Evolutionary conservation across 1,284 basidiomycete species (phyloP).

Genomic region (Apiotrichum domesticum): DNA sequence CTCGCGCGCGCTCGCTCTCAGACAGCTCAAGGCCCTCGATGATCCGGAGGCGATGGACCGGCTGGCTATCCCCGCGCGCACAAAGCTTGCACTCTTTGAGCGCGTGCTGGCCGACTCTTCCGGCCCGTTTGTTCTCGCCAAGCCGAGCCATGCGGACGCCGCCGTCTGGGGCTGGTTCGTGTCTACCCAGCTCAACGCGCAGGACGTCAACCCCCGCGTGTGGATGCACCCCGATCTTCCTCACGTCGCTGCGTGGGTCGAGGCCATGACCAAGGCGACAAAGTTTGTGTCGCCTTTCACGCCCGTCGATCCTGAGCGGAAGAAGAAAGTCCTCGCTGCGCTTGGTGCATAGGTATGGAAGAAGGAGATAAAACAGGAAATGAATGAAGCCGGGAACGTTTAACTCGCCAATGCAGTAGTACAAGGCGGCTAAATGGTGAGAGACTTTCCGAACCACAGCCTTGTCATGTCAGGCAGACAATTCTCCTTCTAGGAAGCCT

Average conservation of each 20-base stretch:
- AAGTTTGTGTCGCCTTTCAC: not conserved
- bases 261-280: constrained; percentile 5
- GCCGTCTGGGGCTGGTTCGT: constrained; percentile 19
- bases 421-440: too few relatives aligned
- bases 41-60: not conserved
- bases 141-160: constrained; percentile 19
- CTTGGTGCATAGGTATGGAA: not conserved
- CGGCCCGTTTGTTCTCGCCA: constrained; percentile 3
- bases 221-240: constrained; percentile 17
- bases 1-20: not conserved
- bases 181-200: constrained; percentile 7
- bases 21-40: not conserved
- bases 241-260: constrained; percentile 12
- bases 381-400: too few relatives aligned
- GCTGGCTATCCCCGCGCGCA: not conserved
- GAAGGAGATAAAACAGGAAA: too few relatives aligned
- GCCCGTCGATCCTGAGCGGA: not conserved
- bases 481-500: too few relatives aligned
- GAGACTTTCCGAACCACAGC: too few relatives aligned
- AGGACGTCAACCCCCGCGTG: constrained; percentile 5
- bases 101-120: not conserved
- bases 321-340: not conserved
- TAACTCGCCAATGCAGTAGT: too few relatives aligned
- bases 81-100: not conserved
- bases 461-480: too few relatives aligned